Conservation (phyloP, 83 land plant genomes). For the Diphasiastrum complanatum region DNA sequence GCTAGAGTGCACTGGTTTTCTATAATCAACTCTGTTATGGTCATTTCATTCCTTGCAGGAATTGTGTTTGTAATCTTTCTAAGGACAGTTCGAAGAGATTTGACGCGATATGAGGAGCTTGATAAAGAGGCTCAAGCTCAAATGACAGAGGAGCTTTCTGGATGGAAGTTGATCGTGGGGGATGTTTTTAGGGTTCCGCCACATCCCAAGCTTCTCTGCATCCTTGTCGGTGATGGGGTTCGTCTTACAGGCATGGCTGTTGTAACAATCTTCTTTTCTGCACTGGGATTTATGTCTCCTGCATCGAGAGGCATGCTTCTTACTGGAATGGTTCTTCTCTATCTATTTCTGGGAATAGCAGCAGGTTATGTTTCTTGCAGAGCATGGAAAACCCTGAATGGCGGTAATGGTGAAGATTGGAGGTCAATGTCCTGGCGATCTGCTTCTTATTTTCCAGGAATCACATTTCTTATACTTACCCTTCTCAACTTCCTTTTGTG, state of each 20-base stretch:
- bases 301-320: constrained; percentile 14
- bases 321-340: constrained; percentile 10
- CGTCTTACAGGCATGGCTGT: constrained; percentile 5
- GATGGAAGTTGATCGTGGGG: constrained; percentile 10
- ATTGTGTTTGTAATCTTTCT: no score
- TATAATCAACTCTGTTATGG: constrained; percentile 11
- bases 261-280: constrained; percentile 13
- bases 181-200: constrained; percentile 5
- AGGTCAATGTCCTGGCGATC: background rate
- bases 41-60: constrained; percentile 11
- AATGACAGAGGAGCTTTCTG: constrained; percentile 16
- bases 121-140: no score
- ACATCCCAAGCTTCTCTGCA: background rate
- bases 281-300: constrained; percentile 15
- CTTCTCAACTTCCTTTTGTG: constrained; percentile 12
- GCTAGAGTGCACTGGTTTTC: constrained; percentile 11
- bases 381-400: background rate
- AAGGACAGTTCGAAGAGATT: constrained; percentile 9
- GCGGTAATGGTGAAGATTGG: background rate
- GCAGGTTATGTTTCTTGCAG: constrained; percentile 5
- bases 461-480: background rate
- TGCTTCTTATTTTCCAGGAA: constrained; percentile 8
- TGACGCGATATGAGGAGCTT: constrained; percentile 10
- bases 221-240: constrained; percentile 3
- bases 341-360: constrained; percentile 7